Evolutionary conservation across 2,329 filamentous ascomycete genomes (phyloP), one percentile per base, ranked within the genome.

Genomic region (Epichloe baconii): DNA sequence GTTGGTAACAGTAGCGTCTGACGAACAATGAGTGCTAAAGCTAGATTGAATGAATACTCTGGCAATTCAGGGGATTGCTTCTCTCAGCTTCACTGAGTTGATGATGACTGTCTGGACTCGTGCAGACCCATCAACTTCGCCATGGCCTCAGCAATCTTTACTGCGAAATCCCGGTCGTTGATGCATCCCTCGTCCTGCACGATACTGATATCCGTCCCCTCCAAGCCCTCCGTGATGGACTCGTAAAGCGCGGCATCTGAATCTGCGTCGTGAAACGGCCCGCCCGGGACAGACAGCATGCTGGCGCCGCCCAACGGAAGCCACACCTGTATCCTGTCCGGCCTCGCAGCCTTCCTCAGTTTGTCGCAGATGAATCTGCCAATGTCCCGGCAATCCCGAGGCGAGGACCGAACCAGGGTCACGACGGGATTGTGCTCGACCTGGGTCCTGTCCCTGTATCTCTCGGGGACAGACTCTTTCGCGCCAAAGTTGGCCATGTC

Each of bases 401-500:
- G 58, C 0, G 71, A 79, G 0, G 83, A 82, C 21, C 84, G 68
- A 73, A 87, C 79, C 35, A 88, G 59, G 0, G 83, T 87, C 0
- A 86, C 77, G 0, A 74, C 72, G 0, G 80, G 73, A 59, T 86
- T 87, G 60, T 87, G 83, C 58, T 79, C 76, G 56, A 77, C 74
- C n/a, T 85, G 62, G 19, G 69, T 69, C 34, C 81, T 69, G 2
- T 64, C 59, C 3, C 61, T 59, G 55, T 78, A 83, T 47, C 69
- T 68, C 49, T 76, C 70, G 0, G 83, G 83, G 0, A 85, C 71
- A 0, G 72, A 79, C 0, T 63, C 61, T 41, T 58, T 66, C 0
- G 79, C 72, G 0, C 82, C 82, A 58, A 85, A 86, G 55, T 85
- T 85, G 19, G 77, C 71, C 74, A 80, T 82, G 57, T 83, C 80